Evolutionary conservation across 352 stramenopile species (phyloP).

Genomic region (Pythium grandisporangium): DNA sequence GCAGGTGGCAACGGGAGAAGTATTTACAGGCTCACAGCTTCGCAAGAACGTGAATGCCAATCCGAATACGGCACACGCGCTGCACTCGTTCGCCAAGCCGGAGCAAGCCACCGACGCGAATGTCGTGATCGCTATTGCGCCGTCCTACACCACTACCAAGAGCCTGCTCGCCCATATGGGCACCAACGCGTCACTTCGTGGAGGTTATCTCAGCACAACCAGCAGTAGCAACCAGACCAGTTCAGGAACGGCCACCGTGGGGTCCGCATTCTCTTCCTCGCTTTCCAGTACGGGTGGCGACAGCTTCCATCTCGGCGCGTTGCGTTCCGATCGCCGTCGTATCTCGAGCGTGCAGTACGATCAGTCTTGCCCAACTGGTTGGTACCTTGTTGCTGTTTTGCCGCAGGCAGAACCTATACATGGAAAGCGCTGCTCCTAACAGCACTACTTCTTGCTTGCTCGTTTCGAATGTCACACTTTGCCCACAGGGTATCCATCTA

Average conservation of each 20-base stretch:
- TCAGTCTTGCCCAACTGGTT: slow-evolving; percentile 5
- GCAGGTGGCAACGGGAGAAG: slow-evolving; percentile 24
- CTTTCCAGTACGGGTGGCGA: slow-evolving; percentile 16
- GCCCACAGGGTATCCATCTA: slow-evolving; percentile 1
- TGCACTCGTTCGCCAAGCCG: slow-evolving; percentile 22
- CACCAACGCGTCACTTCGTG: too few species aligned
- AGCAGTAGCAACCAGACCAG: slow-evolving; percentile 24
- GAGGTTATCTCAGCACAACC: too few species aligned
- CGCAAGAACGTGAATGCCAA: too few species aligned
- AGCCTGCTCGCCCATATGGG: too few species aligned
- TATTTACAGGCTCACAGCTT: slow-evolving; percentile 30
- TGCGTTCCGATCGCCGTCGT: slow-evolving; percentile 32
- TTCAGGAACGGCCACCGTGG: slow-evolving; percentile 25
- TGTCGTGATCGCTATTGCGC: slow-evolving; percentile 33
- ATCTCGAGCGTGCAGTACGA: slow-evolving; percentile 55
- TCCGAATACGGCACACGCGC: too few species aligned
- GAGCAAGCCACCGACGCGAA: slow-evolving; percentile 28
- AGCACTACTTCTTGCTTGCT: too few species aligned
- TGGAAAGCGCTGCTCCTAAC: too few species aligned
- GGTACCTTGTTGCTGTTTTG: too few species aligned
- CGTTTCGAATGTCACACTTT: too few species aligned
- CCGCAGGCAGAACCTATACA: too few species aligned
- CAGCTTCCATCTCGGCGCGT: slow-evolving; percentile 21
- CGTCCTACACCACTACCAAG: slow-evolving; percentile 38
- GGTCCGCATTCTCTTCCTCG: slow-evolving; percentile 23